Base-by-base conservation (phyloP, 2,329 filamentous ascomycete species). In the Orbilia ellipsospora region DNA sequence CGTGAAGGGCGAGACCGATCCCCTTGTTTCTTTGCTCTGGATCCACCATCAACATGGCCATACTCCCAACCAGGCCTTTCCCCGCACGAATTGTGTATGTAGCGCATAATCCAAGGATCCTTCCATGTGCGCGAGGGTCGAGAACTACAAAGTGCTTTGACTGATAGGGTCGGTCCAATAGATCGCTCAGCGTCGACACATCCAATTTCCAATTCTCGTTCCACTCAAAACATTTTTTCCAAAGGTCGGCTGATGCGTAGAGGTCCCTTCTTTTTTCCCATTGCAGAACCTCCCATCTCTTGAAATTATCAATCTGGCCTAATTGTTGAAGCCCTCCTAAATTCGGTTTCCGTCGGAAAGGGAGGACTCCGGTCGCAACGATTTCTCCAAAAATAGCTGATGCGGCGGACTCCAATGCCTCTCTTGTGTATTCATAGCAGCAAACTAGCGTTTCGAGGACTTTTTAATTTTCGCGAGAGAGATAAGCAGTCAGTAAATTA, bases 341-440 rank as follows among this genome's bases (percentile, higher is more conserved):
- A 57, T 8, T 42, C 69, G 67, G 50, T 73, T 79, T 78, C 60
- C 73, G 59, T 44, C 62, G 70, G 51, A 79, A 76, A 20, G 79
- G 79, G 62, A 80, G 69, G n/a, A 77, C 75, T 31, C 79, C 79
- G 36, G 77, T 61, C 5, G 78, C 63, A 36, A 77, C 77, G 6
- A 78, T 77, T 65, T 85, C 83, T 12, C 83, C 83, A 78, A 88
- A 88, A 7, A 90, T 82, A 31, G 88, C 78, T 10, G 84, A 82
- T 12, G 87, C 87, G 4, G 87, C 85, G 2, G 82, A 81, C 79
- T 86, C 83, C 16, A 90, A 81, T 48, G 86, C 84, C 15, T 80
- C 63, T 5, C 83, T 81, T 1, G 84, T 82, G 78, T 87, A 88
- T 59, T 85, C 84, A 10, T 83, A 80, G 3, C 85, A 82, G 56